Evolutionary conservation across 495 filamentous ascomycete genomes (phyloP), one percentile per base, ranked within the genome.

Genomic region (Penicillium waksmanii): DNA sequence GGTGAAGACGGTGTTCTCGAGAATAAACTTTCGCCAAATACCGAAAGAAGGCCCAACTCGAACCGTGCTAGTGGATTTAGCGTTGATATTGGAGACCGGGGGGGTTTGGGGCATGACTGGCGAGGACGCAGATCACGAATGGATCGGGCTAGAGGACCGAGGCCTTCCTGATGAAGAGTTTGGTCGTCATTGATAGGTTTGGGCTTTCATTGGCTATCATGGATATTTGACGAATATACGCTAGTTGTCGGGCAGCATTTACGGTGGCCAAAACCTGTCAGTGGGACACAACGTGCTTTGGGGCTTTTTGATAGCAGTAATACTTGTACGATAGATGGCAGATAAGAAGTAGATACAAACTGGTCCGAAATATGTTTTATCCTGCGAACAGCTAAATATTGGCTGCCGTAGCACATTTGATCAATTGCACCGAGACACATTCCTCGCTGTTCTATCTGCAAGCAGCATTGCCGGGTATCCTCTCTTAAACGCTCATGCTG

Each of bases 61-160:
- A 17, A 48, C 11, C 51, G 15, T 35, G 13, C 8, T 10, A 36
- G 17, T 12, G 36, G 35, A 19, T 48, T n/a, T 9, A 21, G 50
- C 15, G 21, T 40, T 18, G 62, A 64, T 17, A 13, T 60, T 40
- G 62, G 15, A 3, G 52, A 60, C 7, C 53, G 57, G 53, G 40
- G 40, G 44, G 18, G 42, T 51, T 19, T 50, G 57, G 57, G 50
- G 38, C 23, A 35, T 55, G 23, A 51, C 12, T 25, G 21, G 57
- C 21, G 47, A 53, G 12, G 62, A 53, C 9, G 49, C 19, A 49
- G 50, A 63, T 12, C 50, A 68, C 33, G 68, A 72, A 23, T 75
- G 73, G 73, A 36, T 73, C 2, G 72, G 71, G 49, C 56, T 73
- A 18, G 60, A 61, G 4, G 42, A 57, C 34, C 58, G 51, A 23